Conservation (phyloP, 1,284 basidiomycete species). For the Leccinum fallax region DNA sequence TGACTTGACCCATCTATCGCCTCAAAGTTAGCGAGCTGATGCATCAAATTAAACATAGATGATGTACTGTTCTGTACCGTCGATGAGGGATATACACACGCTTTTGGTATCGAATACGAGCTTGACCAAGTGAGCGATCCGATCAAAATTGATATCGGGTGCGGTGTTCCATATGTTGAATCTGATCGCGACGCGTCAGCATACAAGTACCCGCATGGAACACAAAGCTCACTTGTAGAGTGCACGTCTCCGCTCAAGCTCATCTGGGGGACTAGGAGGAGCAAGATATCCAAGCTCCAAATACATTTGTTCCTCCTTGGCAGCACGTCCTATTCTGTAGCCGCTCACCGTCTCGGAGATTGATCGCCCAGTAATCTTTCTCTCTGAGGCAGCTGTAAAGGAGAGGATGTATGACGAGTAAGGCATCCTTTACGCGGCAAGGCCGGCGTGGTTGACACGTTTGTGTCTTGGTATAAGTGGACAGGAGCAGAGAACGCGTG, state of each 20-base stretch:
- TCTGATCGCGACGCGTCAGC: conserved; percentile 41
- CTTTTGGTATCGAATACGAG: conserved; percentile 91
- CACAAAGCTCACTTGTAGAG: conserved; percentile 65
- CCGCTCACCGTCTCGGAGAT: conserved; percentile 38
- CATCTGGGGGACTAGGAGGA: conserved; percentile 81
- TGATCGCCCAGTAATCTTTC: conserved; percentile 42
- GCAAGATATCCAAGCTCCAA: conserved; percentile 69
- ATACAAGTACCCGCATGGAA: neutral
- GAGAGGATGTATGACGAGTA: conserved; percentile 62
- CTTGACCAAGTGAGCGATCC: conserved; percentile 88
- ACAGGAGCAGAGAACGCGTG: conserved; percentile 73
- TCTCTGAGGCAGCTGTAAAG: conserved; percentile 47
- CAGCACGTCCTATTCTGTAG: conserved; percentile 46
- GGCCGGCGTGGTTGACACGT: conserved; percentile 40
- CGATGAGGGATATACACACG: conserved; percentile 81
- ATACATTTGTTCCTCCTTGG: conserved; percentile 66
- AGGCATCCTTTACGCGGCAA: conserved; percentile 53
- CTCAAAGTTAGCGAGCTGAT: conserved; percentile 13
- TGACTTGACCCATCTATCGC: conserved; percentile 76
- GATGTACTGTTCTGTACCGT: conserved; percentile 76
- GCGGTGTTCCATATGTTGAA: conserved; percentile 88
- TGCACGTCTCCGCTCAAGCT: conserved; percentile 77
- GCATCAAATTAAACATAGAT: conserved; percentile 2
- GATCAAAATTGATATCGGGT: conserved; percentile 88
- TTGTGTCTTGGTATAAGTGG: conserved; percentile 16